Evolutionary conservation across 2,329 filamentous ascomycete species (phyloP), one percentile per base, ranked within the genome.

Genomic region (Proliferodiscus dingleyae): DNA sequence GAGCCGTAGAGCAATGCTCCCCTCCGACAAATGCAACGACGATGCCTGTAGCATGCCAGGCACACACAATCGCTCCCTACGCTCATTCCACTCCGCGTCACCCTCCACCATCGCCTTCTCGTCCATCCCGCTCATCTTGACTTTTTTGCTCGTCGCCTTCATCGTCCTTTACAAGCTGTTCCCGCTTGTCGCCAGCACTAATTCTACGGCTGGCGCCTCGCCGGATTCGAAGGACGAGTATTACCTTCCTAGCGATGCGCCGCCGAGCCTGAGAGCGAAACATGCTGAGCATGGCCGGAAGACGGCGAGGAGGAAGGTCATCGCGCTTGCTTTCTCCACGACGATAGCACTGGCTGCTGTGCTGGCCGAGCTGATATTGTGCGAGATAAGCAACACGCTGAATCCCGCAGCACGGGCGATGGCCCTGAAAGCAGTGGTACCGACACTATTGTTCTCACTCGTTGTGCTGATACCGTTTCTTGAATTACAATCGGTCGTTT

Each of bases 351-450:
- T 94, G 7, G 85, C 88, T 5, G 77, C 84, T 29, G 86, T 91
- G 1, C 71, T 95, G 37, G 87, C 82, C 2, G 83, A 90, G 66
- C 69, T 95, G 54, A 86, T 95, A 37, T 74, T 95, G 7, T 89
- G 87, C 57, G 89, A 95, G 66, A 87, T 95, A 34, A 81, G 86
- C 21, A 87, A 88, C 59, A 74, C 85, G 4, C 74, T 88, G n/a
- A 77, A 83, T 52, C 74, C 81, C 5, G 71, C 72, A 24, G 87
- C 86, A 10, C 74, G 88, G 48, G 77, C 76, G 18, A 62, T 85
- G 22, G 87, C 84, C 18, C 71, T 94, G 54, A 74, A 79, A 46
- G 66, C 84, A 23, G 88, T 84, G 0, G 77, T 94, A 21, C 80
- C 83, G 5, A 77, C 80, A 16, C 70, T 95, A 33, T 68, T 94